Conservation (phyloP, 2,329 filamentous ascomycete species). For the Epicoccum nigrum region DNA sequence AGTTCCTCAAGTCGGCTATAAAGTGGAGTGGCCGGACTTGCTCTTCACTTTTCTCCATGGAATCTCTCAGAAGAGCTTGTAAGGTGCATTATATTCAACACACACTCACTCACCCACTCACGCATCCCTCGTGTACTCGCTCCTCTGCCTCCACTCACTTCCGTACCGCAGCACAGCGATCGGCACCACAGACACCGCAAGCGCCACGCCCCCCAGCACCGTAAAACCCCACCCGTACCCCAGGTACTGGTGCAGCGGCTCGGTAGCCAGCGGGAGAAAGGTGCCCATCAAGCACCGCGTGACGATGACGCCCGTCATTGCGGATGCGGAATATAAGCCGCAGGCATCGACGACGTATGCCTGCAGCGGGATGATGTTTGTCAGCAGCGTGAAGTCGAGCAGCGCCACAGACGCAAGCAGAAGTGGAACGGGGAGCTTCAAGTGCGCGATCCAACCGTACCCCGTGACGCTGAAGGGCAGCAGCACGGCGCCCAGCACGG, state of each 20-base stretch:
- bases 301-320: conserved; percentile 63
- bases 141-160: conserved; percentile 57
- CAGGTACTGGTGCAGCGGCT: conserved; percentile 55
- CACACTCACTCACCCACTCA: not conserved
- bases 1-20: too few species aligned
- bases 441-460: conserved; percentile 61
- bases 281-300: conserved; percentile 62
- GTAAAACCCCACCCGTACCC: conserved; percentile 62
- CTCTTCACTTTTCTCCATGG: too few species aligned
- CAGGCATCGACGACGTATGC: conserved; percentile 65
- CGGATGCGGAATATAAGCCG: conserved; percentile 62
- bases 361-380: conserved; percentile 58
- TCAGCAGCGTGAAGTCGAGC: conserved; percentile 55
- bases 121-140: conserved; percentile 53
- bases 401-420: conserved; percentile 55
- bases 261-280: conserved; percentile 60
- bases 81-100: too few species aligned
- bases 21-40: too few species aligned
- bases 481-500: conserved; percentile 54
- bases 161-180: conserved; percentile 60
- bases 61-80: too few species aligned
- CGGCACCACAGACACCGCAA: conserved; percentile 59
- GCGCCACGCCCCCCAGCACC: conserved; percentile 51
- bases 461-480: conserved; percentile 54
- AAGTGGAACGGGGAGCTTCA: conserved; percentile 50